Evolutionary conservation across 169 alveolate genomes (phyloP).

Genomic region (Eimeria tenella): DNA sequence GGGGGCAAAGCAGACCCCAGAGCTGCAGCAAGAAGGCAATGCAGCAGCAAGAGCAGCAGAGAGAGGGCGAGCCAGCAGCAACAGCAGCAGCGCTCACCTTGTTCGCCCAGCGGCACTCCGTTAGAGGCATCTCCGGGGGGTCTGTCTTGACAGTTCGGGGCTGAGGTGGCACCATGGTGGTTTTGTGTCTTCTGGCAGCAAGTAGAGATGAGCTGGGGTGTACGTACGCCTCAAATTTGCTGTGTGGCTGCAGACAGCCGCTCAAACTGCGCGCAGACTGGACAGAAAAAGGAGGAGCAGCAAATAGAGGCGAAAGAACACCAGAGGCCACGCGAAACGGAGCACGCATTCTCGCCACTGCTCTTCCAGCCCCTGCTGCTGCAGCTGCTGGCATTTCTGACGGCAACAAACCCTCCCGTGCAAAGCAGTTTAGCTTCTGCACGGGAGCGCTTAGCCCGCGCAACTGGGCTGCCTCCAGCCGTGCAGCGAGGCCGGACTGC

Average conservation of each 20-base stretch:
- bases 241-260: not conserved
- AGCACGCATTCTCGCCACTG: not conserved
- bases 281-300: not conserved
- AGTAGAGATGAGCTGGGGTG: constrained; percentile 5
- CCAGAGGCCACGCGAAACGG: not conserved
- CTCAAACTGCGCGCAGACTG: not conserved
- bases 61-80: not conserved
- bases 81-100: not conserved
- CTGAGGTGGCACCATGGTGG: constrained; percentile 58
- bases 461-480: no score
- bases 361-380: not conserved
- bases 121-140: constrained; percentile 69
- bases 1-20: not conserved
- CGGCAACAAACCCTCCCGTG: no score
- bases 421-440: no score
- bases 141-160: constrained; percentile 65
- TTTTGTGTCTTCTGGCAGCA: not conserved
- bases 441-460: no score
- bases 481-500: no score
- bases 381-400: not conserved
- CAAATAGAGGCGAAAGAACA: not conserved
- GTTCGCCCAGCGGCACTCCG: constrained; percentile 30
- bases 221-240: not conserved
- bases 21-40: not conserved
- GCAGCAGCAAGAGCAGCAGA: not conserved